Base-by-base conservation (phyloP, 345 rosid genomes). In the Turnera subulata region DNA sequence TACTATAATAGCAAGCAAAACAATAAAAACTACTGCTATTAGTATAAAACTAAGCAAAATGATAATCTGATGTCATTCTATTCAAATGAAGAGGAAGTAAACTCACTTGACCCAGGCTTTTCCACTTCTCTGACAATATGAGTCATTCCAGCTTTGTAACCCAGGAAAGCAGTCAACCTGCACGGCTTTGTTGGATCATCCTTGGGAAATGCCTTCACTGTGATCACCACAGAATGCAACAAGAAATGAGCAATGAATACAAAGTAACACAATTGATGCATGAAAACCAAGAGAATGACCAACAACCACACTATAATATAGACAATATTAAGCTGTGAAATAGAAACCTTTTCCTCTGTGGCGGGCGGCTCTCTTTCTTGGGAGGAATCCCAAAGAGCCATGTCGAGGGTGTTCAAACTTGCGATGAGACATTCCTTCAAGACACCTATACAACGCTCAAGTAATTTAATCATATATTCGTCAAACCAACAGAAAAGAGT, bases 351-450 rank as follows among this genome's bases (percentile, higher is more conserved):
- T 86, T 67, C 96, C 96, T 61, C 96, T 80, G 77, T 89, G 94
- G 44, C 96, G 89, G 66, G 85, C 42, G 37, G 94, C 91, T 35
- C 96, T 55, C 82, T 89, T 89, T 80, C 94, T 84, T 0, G 96
- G 96, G 56, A 89, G 89, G 65, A 89, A 89, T 65, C 96, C 96
- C 39, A 89, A 85, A 69, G 94, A 89, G 17, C 96, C 96, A 20
- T 89, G 96, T 63, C 96, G 84, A 17, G 96, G 96, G 74, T 89
- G 96, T 81, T 89, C 96, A 76, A 89, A 89, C 83, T 89, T 89
- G 75, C 94, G 69, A 82, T 88, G 96, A 70, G 96, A 88, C 96
- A 88, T 88, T 57, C 63, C 71, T 49, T 56, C 67, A 29, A 29
- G 35, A 29, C 8, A 55, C 51, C 74, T 56, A 33, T 53, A 53